Base-by-base conservation (phyloP, 2,329 filamentous ascomycete species). In the Diplocarpon mali region DNA sequence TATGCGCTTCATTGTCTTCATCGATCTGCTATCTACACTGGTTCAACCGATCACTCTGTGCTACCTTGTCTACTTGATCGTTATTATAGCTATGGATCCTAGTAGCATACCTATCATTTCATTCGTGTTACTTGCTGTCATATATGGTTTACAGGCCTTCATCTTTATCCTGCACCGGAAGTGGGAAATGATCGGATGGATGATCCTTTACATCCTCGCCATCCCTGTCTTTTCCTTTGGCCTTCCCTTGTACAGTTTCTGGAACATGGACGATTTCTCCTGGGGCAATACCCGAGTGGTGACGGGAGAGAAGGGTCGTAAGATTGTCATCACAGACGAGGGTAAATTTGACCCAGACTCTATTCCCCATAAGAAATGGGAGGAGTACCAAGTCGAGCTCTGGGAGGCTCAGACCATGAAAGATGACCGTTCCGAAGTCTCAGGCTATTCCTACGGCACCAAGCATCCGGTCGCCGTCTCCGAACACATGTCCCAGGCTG, bases 131-230 rank as follows among this genome's bases (percentile, higher is more conserved):
- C 75, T 98, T 9, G 92, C 78, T 58, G 90, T 85, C n/a, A 92
- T 98, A 57, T 98, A 96, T 64, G 92, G 92, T 78, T 69, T 98
- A 12, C 92, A 98, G 60, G 90, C 85, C 35, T 81, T 96, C 61
- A 95, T 98, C 64, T 98, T 98, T 70, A 95, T 96, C 58, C 61
- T 95, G 45, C 84, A 87, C 47, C 84, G 90, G 59, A 95, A 95
- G 69, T 98, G 92, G 92, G 90, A 98, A 64, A 96, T 96, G 90
- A 83, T 98, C 56, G 92, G 90, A 30, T 98, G 92, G 92, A 95
- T 98, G 88, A 72, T 98, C 55, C 79, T 98, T 51, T 98, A 98
- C 65, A 76, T 98, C 48, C 52, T 92, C 27, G 90, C 92, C 44
- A 84, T 94, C 50, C 90, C 90, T 0, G 77, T 98, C 52, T 98